Evolutionary conservation across 108 stramenopile species (phyloP), one percentile per base, ranked within the genome.

Genomic region (Fragilariopsis cylindrus): DNA sequence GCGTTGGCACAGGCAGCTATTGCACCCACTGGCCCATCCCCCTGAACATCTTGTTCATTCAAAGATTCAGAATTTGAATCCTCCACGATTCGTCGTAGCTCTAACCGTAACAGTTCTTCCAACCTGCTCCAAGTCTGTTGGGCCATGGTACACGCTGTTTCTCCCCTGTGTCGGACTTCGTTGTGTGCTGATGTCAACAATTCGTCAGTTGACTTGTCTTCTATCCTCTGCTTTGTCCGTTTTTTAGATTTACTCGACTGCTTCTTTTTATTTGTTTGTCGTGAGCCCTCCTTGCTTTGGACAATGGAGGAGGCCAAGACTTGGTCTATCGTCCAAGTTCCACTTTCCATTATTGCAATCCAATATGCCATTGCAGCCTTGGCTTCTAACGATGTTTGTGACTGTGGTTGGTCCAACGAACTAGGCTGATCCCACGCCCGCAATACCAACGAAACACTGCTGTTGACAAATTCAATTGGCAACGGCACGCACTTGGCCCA

Each of bases 401-500:
- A 57, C 12, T 64, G 40, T 48, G 75, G n/a, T 12, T 58, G 56
- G 39, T 68, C 18, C 41, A 58, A 50, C 13, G 49, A 52, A 48
- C 49, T 30, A 48, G 44, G 68, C 47, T 58, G 65, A 30, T 55
- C 47, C 75, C 46, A 60, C 4, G 67, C 55, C 30, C 46, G 56
- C 39, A 65, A 18, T 12, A 83, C 43, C 41, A 85, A 43, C 4
- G 80, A 65, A 40, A 88, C 46, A 45, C 79, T 81, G 12, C 56
- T 50, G 8, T 81, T 57, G 4, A 91, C 73, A 55, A 91, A 78
- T 30, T 89, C 82, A 45, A 75, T 54, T 6, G 91, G 87, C 48
- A 91, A 60, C 7, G 88, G 79, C 2, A 90, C 76, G 75, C 82
- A 90, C 56, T 84, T 82, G 2, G 91, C 93, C 93, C 93, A 94